Base-by-base conservation (phyloP, 768 basidiomycete species). In the Mrakia gelida region DNA sequence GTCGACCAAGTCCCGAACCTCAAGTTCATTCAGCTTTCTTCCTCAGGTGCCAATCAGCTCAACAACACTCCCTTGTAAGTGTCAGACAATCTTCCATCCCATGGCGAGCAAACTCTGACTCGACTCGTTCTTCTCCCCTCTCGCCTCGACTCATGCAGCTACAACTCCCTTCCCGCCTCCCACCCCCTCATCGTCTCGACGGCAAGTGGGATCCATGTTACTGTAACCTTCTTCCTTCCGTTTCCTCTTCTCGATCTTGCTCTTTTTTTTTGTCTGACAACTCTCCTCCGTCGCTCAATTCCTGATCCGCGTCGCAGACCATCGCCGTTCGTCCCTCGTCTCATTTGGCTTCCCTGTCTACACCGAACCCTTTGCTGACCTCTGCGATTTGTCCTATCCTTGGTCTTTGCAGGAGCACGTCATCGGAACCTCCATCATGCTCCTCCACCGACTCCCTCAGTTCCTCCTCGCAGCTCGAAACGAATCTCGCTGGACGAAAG, bases 131-230 rank as follows among this genome's bases (percentile, higher is more conserved):
- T 52, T 45, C 45, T 45, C 15, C 11, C 45, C 15, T n/a, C 45
- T 45, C 38, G 4, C 5, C 15, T 45, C 7, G 11, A 45, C 7
- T 38, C n/a, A 9, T 16, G 45, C 75, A 79, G 78, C 78, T 75
- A 49, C 41, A 62, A 76, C 45, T 76, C 74, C 43, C 54, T 81
- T 45, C 43, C 67, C 2, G 45, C 75, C 0, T 75, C 75, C 21
- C 56, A 75, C 54, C 49, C 70, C 6, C 59, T 80, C 49, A 80
- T 79, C 71, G 21, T 78, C 28, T 56, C 79, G 15, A 65, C 61
- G 18, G 80, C 80, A 10, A 68, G 71, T 3, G 80, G 80, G 7
- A 81, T 81, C 49, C 80, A 81, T 67, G 80, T 80, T 26, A 63
- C 78, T 16, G 45, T 52, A 21, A 54, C 5, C 5, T 7, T 16